Conservation (phyloP, 1,284 basidiomycete species). For the Naganishia cerealis region DNA sequence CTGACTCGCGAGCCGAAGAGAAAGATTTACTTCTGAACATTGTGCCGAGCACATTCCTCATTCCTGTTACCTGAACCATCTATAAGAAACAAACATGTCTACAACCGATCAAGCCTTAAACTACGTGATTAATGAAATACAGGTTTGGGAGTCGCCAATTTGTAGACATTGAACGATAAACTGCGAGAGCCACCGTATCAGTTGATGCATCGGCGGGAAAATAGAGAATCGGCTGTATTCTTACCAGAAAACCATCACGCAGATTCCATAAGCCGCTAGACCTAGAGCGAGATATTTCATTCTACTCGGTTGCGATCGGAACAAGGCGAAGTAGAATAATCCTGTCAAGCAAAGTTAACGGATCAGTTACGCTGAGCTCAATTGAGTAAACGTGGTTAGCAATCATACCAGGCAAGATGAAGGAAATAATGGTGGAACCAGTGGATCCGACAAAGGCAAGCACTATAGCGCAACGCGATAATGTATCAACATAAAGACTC, state of each 20-base stretch:
- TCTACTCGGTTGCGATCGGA: constrained; percentile 64
- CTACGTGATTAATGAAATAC: constrained; percentile 6
- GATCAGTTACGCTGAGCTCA: constrained; percentile 67
- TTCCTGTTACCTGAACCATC: too few species aligned
- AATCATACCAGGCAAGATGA: constrained; percentile 82
- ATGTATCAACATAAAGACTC: background rate
- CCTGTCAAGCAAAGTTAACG: constrained; percentile 1
- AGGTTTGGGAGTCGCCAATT: constrained; percentile 49
- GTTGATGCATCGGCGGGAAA: background rate
- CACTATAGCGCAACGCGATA: constrained; percentile 59
- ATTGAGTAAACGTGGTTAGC: constrained; percentile 49
- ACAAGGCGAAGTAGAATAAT: constrained; percentile 60
- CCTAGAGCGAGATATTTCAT: constrained; percentile 66
- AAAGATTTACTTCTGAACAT: too few species aligned
- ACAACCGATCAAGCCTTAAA: too few species aligned
- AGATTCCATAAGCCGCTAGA: constrained; percentile 72
- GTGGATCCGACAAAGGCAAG: constrained; percentile 95
- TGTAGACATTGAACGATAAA: constrained; percentile 72
- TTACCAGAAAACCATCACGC: constrained; percentile 83
- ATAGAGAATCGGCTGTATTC: constrained; percentile 45
- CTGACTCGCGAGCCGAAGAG: too few species aligned
- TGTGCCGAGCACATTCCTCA: too few species aligned
- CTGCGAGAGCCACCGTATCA: constrained; percentile 51
- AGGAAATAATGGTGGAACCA: constrained; percentile 92
- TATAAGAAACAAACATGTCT: too few species aligned